Percentiles rank a stretch among this genome's conserved stretches.
Conservation (phyloP, 2,329 filamentous ascomycete genomes). For the Aspergillus tubingensis region DNA sequence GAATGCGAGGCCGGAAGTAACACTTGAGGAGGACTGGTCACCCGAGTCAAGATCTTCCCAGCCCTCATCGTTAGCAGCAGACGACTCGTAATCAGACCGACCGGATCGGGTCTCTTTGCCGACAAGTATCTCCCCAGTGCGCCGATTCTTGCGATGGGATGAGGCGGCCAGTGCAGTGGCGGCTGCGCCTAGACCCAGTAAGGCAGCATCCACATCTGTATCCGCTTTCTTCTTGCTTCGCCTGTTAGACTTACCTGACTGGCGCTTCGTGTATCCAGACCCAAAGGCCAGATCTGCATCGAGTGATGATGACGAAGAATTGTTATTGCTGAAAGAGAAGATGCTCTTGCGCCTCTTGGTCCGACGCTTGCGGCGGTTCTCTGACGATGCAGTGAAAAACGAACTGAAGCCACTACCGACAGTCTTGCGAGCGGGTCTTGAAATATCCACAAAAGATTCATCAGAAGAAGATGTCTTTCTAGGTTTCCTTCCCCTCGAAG, state of each 20-base stretch:
- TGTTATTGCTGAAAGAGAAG: slow-evolving; percentile 61
- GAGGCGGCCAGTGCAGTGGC: slow-evolving; percentile 50
- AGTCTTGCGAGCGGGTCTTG: slow-evolving; percentile 53
- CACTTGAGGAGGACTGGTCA: slow-evolving; percentile 54
- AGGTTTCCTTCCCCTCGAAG: slow-evolving; percentile 33
- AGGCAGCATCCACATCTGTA: slow-evolving; percentile 47
- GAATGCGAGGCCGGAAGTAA: slow-evolving; percentile 63
- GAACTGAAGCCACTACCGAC: slow-evolving; percentile 58
- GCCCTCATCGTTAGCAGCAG: slow-evolving; percentile 48
- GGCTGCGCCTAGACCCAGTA: slow-evolving; percentile 51
- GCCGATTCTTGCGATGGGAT: slow-evolving; percentile 34
- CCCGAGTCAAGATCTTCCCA: slow-evolving; percentile 63
- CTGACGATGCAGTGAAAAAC: slow-evolving; percentile 65
- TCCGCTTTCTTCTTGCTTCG: slow-evolving; percentile 30
- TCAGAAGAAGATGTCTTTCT: slow-evolving; percentile 54
- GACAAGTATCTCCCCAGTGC: slow-evolving; percentile 37
- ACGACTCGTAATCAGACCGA: slow-evolving; percentile 29
- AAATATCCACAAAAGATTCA: slow-evolving; percentile 67
- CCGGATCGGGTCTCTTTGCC: slow-evolving; percentile 32
- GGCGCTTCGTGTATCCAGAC: slow-evolving; percentile 51
- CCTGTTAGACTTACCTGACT: slow-evolving; percentile 38
- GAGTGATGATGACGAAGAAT: slow-evolving; percentile 67
- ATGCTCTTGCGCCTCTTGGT: slow-evolving; percentile 53
- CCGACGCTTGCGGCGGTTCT: slow-evolving; percentile 53
- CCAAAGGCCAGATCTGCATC: slow-evolving; percentile 71